Conservation (phyloP, 805 yeast species). For the Saccharomycopsis babjevae region DNA sequence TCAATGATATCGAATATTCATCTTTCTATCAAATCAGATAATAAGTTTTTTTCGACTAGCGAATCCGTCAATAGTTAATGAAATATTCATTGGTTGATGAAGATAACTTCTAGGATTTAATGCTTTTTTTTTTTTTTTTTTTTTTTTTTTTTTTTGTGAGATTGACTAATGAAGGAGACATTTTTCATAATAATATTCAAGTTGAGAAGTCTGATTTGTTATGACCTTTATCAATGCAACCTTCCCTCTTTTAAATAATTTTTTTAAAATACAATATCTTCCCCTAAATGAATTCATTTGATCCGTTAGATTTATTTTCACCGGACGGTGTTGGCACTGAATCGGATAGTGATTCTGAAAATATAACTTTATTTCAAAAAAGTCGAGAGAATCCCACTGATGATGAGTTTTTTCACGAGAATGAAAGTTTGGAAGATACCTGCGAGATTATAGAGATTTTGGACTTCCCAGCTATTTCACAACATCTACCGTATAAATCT, state of each 20-base stretch:
- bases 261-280: not conserved
- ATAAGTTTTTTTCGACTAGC: not conserved
- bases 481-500: slow-evolving; percentile 37
- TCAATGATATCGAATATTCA: not conserved
- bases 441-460: slow-evolving; percentile 36
- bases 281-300: not conserved
- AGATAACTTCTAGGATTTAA: too few relatives aligned
- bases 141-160: too few relatives aligned
- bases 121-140: too few relatives aligned
- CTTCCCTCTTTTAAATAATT: too few relatives aligned
- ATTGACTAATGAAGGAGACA: too few relatives aligned
- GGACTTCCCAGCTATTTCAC: slow-evolving; percentile 47
- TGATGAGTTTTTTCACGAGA: not conserved
- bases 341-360: slow-evolving; percentile 5
- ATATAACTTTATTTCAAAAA: slow-evolving; percentile 8
- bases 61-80: too few relatives aligned
- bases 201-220: too few relatives aligned
- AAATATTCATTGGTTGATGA: too few relatives aligned
- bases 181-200: too few relatives aligned
- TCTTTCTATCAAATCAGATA: not conserved
- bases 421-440: not conserved
- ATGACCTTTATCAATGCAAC: too few relatives aligned
- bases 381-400: not conserved
- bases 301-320: slow-evolving; percentile 2
- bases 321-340: not conserved